Evolutionary conservation across 352 stramenopile genomes (phyloP).

Genomic region (Globisporangium cederbergense): DNA sequence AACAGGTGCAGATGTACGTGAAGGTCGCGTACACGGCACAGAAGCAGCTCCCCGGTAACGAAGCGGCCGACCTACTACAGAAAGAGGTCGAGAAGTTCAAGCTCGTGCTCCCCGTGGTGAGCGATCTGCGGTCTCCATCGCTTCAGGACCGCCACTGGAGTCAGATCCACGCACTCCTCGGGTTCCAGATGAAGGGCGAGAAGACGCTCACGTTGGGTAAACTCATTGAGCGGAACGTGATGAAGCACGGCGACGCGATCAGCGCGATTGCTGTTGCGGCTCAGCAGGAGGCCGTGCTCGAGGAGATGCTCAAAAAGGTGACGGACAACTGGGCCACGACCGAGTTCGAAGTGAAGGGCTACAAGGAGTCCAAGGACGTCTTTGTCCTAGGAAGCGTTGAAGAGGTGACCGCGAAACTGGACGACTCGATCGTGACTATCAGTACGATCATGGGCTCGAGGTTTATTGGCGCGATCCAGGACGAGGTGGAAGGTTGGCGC

Average conservation of each 20-base stretch:
- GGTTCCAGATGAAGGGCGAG: conserved; percentile 87
- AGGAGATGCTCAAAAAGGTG: conserved; percentile 94
- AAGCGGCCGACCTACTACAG: conserved; percentile 78
- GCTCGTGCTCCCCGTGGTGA: conserved; percentile 74
- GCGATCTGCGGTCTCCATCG: conserved; percentile 57
- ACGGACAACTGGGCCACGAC: conserved; percentile 83
- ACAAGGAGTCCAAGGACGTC: conserved; percentile 93
- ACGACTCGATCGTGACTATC: conserved; percentile 93
- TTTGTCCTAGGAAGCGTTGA: conserved; percentile 91
- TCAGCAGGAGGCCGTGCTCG: conserved; percentile 89
- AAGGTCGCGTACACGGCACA: conserved; percentile 85
- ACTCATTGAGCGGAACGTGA: conserved; percentile 87
- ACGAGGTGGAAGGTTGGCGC: conserved; percentile 87
- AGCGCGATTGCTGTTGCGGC: conserved; percentile 80
- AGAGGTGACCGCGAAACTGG: conserved; percentile 88
- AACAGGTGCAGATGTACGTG: conserved; percentile 87
- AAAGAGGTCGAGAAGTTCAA: conserved; percentile 90
- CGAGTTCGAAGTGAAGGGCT: conserved; percentile 91
- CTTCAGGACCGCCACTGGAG: conserved; percentile 78
- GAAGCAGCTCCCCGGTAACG: conserved; percentile 86
- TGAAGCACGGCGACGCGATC: conserved; percentile 85
- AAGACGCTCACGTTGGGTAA: conserved; percentile 76
- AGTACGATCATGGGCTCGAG: conserved; percentile 91
- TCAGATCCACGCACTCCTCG: conserved; percentile 72
- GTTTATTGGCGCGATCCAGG: conserved; percentile 89